Conservation (phyloP, 129 eudicot species). For the Gnaphalium uliginosum region DNA sequence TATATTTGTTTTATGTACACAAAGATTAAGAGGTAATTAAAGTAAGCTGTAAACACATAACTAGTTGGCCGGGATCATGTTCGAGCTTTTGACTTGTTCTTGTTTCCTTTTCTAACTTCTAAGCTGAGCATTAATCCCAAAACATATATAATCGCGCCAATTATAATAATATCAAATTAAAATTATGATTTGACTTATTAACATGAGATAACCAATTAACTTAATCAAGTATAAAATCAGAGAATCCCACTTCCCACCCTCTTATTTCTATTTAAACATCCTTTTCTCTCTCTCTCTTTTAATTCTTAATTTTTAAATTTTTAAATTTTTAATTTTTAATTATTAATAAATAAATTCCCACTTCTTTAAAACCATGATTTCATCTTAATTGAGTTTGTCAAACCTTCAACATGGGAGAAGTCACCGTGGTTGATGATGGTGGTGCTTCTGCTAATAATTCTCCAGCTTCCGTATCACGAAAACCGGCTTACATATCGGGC, state of each 20-base stretch:
- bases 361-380: slow-evolving; percentile 14
- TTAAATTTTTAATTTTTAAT: too few relatives aligned
- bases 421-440: slow-evolving; percentile 8
- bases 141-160: background rate
- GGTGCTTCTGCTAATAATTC: slow-evolving; percentile 18
- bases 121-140: background rate
- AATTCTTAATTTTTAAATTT: background rate
- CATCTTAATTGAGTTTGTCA: slow-evolving; percentile 3
- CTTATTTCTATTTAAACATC: slow-evolving; percentile 23
- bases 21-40: too few relatives aligned
- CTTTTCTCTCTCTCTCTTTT: background rate
- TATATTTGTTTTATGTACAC: too few relatives aligned
- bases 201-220: background rate
- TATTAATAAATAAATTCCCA: slow-evolving; percentile 3
- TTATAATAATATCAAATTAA: background rate
- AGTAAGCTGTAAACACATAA: too few relatives aligned
- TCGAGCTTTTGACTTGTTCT: too few relatives aligned
- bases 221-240: slow-evolving; percentile 17
- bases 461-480: slow-evolving; percentile 20
- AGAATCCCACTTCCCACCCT: slow-evolving; percentile 32
- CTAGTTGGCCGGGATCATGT: too few relatives aligned
- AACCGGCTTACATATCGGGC: slow-evolving; percentile 24
- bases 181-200: slow-evolving; percentile 16
- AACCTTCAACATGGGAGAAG: slow-evolving; percentile 28
- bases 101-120: too few relatives aligned